These are phyloP conservation scores for Candida pseudoglaebosa DNA, from an alignment of 805 yeast species.

Conservation along the genomic window DNA sequence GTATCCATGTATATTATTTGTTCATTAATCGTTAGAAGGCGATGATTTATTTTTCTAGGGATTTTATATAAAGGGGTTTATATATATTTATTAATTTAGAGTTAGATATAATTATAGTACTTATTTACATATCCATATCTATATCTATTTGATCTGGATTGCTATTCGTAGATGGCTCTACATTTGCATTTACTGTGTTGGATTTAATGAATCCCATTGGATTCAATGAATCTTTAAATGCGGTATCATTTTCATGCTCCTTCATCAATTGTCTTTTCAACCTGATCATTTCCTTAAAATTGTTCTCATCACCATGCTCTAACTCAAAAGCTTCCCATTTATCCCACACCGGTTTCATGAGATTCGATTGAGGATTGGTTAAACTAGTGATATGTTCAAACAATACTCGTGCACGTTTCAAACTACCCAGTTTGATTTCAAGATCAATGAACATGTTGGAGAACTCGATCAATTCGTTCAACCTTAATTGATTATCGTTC, in stretches of 20 bases:
- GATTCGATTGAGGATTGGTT: conserved; percentile 13
- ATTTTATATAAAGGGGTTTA: background rate
- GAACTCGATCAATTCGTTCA: conserved; percentile 38
- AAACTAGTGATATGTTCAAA: conserved; percentile 36
- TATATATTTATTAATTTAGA: background rate
- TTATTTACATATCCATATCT: conserved; percentile 37
- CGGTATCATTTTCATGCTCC: conserved; percentile 14
- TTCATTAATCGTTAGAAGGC: background rate
- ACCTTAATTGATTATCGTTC: conserved; percentile 39
- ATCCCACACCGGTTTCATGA: conserved; percentile 45
- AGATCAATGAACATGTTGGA: conserved; percentile 51
- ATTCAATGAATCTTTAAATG: conserved; percentile 16
- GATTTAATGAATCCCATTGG: conserved; percentile 51
- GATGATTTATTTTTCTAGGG: conserved; percentile 1
- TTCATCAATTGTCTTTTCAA: conserved; percentile 43
- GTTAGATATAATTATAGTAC: background rate
- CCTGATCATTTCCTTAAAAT: conserved; percentile 71
- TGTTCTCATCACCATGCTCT: conserved; percentile 62
- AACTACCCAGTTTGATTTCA: conserved; percentile 53
- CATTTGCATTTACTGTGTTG: conserved; percentile 3
- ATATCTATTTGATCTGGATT: conserved; percentile 64
- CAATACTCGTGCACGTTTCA: conserved; percentile 59
- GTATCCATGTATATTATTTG: background rate
- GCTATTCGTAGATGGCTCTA: background rate
- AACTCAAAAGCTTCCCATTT: conserved; percentile 76